Percentiles rank a stretch among this genome's conserved stretches.
Evolutionary conservation across 495 filamentous ascomycete species (phyloP).

Genomic region (Bathelium albidoporum): DNA sequence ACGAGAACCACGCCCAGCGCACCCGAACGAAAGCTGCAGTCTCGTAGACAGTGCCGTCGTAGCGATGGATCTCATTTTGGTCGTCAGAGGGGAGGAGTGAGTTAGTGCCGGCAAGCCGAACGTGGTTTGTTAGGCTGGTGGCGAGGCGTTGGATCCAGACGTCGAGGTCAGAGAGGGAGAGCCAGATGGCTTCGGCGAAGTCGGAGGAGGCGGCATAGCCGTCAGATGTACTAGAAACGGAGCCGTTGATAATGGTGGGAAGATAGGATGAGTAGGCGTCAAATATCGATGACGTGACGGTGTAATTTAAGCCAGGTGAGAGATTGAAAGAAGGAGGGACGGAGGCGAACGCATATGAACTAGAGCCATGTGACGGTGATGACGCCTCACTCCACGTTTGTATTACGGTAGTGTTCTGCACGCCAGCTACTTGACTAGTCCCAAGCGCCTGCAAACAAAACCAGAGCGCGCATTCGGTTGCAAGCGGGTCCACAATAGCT

Average conservation of each 20-base stretch:
- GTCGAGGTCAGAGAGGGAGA: not conserved
- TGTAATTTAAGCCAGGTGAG: not conserved
- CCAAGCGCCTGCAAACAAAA: not conserved
- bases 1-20: not conserved
- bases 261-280: not conserved
- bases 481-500: not conserved
- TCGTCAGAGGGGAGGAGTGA: not conserved
- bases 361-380: not conserved
- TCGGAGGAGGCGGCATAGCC: not conserved
- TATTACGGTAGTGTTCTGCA: not conserved
- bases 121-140: slow-evolving; percentile 1
- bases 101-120: not conserved
- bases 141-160: not conserved
- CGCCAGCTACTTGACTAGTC: not conserved
- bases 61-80: not conserved
- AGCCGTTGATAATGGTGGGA: not conserved
- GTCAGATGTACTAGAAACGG: not conserved
- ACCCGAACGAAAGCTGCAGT: not conserved
- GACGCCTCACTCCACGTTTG: not conserved
- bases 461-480: not conserved
- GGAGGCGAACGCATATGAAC: not conserved
- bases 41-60: not conserved
- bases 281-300: not conserved
- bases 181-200: not conserved
- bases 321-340: not conserved